These are phyloP conservation scores for Akanthomyces dipterigenus DNA, from an alignment of 2,329 filamentous ascomycete species.

Conservation along the genomic window DNA sequence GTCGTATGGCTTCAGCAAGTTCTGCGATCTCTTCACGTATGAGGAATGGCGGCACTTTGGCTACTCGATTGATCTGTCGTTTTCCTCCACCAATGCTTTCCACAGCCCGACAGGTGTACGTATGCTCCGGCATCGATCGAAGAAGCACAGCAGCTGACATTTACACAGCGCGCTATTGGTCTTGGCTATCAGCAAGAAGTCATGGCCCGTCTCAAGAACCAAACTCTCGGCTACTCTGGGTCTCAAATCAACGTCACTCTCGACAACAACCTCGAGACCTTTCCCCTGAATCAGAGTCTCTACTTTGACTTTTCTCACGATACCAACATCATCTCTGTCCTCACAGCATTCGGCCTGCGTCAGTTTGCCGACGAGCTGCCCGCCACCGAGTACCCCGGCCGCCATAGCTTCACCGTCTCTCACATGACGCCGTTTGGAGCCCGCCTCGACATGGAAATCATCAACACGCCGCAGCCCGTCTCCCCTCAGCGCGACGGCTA, in stretches of 20 bases:
- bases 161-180: slow-evolving; percentile 55
- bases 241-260: slow-evolving; percentile 64
- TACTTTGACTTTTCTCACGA: slow-evolving; percentile 78
- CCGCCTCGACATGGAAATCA: slow-evolving; percentile 67
- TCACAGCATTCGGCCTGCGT: slow-evolving; percentile 65
- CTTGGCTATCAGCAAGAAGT: slow-evolving; percentile 69
- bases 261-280: slow-evolving; percentile 60
- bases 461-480: slow-evolving; percentile 59
- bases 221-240: slow-evolving; percentile 51
- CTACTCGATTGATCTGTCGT: slow-evolving; percentile 62
- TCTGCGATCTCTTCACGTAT: slow-evolving; percentile 69
- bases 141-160: neutral
- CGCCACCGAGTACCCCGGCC: slow-evolving; percentile 44
- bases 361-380: slow-evolving; percentile 60
- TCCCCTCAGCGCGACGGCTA: slow-evolving; percentile 49
- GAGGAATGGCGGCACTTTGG: slow-evolving; percentile 67
- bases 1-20: slow-evolving; percentile 67
- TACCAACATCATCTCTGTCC: slow-evolving; percentile 62
- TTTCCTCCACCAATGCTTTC: slow-evolving; percentile 55
- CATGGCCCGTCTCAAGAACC: slow-evolving; percentile 62
- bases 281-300: slow-evolving; percentile 65
- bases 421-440: slow-evolving; percentile 67
- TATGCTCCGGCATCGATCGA: too few relatives aligned
- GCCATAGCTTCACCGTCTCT: slow-evolving; percentile 57
- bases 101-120: slow-evolving; percentile 55